Conservation (phyloP, 1,284 basidiomycete species). For the Chondrostereum purpureum region DNA sequence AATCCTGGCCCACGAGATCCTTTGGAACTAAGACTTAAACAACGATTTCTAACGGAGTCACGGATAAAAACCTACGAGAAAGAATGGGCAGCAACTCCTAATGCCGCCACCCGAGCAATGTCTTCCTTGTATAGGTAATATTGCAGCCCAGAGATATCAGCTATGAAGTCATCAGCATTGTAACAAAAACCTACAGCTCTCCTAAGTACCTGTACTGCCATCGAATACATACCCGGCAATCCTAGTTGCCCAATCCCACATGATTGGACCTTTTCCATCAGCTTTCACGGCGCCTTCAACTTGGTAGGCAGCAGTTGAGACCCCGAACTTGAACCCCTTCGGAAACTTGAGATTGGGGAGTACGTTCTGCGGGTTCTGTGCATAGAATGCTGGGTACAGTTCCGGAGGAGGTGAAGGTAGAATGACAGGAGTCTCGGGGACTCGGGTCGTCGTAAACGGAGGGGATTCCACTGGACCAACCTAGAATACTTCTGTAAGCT, state of each 20-base stretch:
- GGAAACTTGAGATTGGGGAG: constrained; percentile 35
- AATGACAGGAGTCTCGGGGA: constrained; percentile 29
- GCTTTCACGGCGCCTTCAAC: constrained; percentile 42
- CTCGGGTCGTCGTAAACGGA: constrained; percentile 37
- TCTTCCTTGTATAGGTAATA: constrained; percentile 45
- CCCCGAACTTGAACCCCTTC: constrained; percentile 37
- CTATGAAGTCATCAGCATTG: constrained; percentile 17
- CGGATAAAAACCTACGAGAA: constrained; percentile 31
- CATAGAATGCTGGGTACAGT: constrained; percentile 39
- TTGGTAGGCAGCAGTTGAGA: constrained; percentile 42
- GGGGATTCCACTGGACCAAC: constrained; percentile 37
- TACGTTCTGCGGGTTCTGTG: constrained; percentile 33
- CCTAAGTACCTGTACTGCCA: constrained; percentile 31
- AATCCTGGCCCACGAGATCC: constrained; percentile 43
- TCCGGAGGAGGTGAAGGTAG: constrained; percentile 36
- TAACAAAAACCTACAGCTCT: constrained; percentile 2
- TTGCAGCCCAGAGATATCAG: constrained; percentile 40
- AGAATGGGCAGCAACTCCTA: constrained; percentile 42
- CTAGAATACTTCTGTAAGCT: constrained; percentile 17
- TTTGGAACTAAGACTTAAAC: constrained; percentile 14
- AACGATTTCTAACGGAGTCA: not conserved
- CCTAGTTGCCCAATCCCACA: constrained; percentile 43
- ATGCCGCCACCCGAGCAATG: constrained; percentile 35
- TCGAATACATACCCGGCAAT: constrained; percentile 32
- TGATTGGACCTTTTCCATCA: constrained; percentile 41